Conservation (phyloP, 805 yeast genomes). For the Yarrowia divulgata region DNA sequence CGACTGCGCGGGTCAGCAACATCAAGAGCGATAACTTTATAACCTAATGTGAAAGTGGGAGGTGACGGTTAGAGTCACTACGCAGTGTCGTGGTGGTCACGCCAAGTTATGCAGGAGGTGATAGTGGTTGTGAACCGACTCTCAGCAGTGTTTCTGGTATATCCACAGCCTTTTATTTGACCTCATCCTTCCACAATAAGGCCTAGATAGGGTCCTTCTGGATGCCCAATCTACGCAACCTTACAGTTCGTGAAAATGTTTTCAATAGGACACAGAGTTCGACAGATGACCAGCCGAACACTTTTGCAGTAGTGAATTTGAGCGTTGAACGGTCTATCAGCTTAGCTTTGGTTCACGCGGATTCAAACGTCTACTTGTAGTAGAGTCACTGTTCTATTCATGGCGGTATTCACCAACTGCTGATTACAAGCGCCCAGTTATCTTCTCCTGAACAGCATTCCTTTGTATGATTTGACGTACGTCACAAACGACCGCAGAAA, state of each 20-base stretch:
- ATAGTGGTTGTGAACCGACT: no score
- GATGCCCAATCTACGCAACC: conserved; percentile 6
- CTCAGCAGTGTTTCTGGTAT: no score
- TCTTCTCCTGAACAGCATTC: neutral
- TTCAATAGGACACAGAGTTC: conserved; percentile 5
- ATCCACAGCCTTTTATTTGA: no score
- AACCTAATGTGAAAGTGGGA: neutral
- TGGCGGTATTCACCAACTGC: no score
- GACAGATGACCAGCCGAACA: conserved; percentile 1
- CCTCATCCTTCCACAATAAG: neutral
- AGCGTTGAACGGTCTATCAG: neutral
- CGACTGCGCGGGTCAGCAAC: neutral
- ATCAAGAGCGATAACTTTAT: conserved; percentile 13
- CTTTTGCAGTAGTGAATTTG: neutral
- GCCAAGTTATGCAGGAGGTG: neutral
- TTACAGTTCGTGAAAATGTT: conserved; percentile 13
- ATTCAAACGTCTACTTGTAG: no score
- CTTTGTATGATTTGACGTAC: neutral
- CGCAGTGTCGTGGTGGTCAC: neutral
- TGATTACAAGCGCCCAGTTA: neutral
- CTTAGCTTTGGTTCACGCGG: no score
- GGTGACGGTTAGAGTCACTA: neutral
- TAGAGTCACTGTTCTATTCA: no score
- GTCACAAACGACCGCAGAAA: neutral
- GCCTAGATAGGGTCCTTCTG: neutral